Conservation (phyloP, 345 rosid genomes). For the Reutealis trisperma region DNA sequence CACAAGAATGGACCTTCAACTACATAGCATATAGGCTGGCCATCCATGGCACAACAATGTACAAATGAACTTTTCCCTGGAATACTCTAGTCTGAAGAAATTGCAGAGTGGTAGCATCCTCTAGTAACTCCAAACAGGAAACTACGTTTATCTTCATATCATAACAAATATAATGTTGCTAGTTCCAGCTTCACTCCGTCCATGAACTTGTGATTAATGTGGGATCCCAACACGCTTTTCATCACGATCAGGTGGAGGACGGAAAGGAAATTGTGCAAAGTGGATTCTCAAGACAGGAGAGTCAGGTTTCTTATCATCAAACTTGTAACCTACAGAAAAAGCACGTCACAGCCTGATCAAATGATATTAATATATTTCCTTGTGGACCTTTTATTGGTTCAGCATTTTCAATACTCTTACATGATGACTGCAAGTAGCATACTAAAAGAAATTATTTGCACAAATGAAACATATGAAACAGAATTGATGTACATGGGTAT, state of each 20-base stretch:
- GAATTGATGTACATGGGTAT: not conserved
- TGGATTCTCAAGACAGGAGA: constrained; percentile 42
- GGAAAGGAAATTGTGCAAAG: constrained; percentile 53
- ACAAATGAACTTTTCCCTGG: not conserved
- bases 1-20: not conserved
- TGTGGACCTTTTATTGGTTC: not conserved
- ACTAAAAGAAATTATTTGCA: not conserved
- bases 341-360: constrained; percentile 8
- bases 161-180: not conserved
- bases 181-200: not conserved
- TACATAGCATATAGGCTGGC: not conserved
- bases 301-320: constrained; percentile 53
- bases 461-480: not conserved
- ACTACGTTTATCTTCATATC: not conserved
- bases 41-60: not conserved
- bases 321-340: constrained; percentile 49
- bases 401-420: not conserved
- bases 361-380: constrained; percentile 6
- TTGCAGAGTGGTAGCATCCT: not conserved
- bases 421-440: not conserved
- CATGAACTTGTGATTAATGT: constrained; percentile 3
- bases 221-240: constrained; percentile 8
- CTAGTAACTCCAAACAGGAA: not conserved
- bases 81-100: not conserved
- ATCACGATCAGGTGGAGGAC: constrained; percentile 30